Evolutionary conservation across 495 filamentous ascomycete species (phyloP), one percentile per base, ranked within the genome.

Genomic region (Bombardia bombarda): DNA sequence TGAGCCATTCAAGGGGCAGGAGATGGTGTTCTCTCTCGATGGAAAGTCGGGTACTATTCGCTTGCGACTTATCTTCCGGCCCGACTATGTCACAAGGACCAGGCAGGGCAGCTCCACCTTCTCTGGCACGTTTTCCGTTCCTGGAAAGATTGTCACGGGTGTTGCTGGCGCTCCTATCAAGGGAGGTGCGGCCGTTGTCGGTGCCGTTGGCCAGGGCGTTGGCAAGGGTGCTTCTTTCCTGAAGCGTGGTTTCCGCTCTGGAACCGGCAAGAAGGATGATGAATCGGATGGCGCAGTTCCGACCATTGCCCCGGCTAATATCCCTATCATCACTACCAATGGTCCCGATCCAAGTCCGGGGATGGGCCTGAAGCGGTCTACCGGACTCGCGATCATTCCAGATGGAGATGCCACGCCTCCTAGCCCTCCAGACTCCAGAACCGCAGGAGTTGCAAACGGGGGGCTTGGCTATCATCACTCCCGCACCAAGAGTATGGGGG

Each of bases 101-200:
- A 78, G 87, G 25, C 86, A 95, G 62, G 92, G 93, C 32, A 92
- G 90, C 0, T 84, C 86, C 3, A 96, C 92, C 3, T 94, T 99
- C 73, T 82, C 80, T 3, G 92, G 92, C 12, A 96, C 89, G 0
- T 95, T 98, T 57, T 80, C 84, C 4, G 72, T 83, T 4, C 87
- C 92, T n/a, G 86, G 87, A 22, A 94, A 89, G 67, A 84, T 97
- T 39, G 84, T 96, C 40, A 81, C 79, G 13, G 78, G 78, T 40
- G 78, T 81, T 42, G 79, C 75, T 5, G 89, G 88, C 19, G 90
- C 85, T 9, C 92, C 92, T 9, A 78, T 97, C 56, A 97, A 96
- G 68, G 90, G 90, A 22, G 87, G 84, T 21, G 82, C 78, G 35
- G 81, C 83, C 32, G 82, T 86, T 33, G 80, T 71, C 17, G 77